Base-by-base conservation (phyloP, 345 rosid genomes). In the Ceriops decandra region DNA sequence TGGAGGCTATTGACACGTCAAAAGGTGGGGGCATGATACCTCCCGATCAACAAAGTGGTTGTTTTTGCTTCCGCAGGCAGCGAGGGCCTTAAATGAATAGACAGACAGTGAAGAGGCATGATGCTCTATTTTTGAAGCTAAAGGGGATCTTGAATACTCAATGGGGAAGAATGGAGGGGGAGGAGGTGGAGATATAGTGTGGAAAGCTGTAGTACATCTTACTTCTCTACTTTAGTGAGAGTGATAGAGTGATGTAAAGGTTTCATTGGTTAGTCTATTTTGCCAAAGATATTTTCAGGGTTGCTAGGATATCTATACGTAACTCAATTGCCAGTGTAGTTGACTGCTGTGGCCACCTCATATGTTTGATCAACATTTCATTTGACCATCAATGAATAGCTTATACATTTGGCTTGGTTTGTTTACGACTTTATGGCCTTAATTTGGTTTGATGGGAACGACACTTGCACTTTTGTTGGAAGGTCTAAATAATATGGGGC, bases 21-120 rank as follows among this genome's bases (percentile, higher is more conserved):
- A 95, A 88, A 78, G 99, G 99, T 1, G 96, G 99, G 54, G 99
- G 96, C 33, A 91, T 95, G 97, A 88, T 91, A 64, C 99, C 97
- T 53, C 61, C 74, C 0, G 97, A 91, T 74, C 99, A 95, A 76
- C 88, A 85, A 20, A 83, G 84, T 60, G 85, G 99, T 32, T 95
- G 98, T 77, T 77, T 88, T 67, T 95, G 98, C 79, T 90, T 95
- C 72, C 79, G 88, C 60, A 83, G 87, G 75, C 51, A 68, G 35
- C 82, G 93, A 53, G 99, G 97, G 60, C 98, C 97, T 11, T 95
- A 79, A 87, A 57, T 1, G 47, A 69, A 24, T 24, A 31, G 47
- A 66, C 72, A 62, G 53, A 60, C n/a, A 5, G 17, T 63, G 49
- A 66, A 66, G 31, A 42, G 46, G 59, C 46, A 27, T 47, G 30